phyloP scores from a whole-genome alignment of 768 basidiomycete species.

The Rhizopogon vesiculosus region DNA sequence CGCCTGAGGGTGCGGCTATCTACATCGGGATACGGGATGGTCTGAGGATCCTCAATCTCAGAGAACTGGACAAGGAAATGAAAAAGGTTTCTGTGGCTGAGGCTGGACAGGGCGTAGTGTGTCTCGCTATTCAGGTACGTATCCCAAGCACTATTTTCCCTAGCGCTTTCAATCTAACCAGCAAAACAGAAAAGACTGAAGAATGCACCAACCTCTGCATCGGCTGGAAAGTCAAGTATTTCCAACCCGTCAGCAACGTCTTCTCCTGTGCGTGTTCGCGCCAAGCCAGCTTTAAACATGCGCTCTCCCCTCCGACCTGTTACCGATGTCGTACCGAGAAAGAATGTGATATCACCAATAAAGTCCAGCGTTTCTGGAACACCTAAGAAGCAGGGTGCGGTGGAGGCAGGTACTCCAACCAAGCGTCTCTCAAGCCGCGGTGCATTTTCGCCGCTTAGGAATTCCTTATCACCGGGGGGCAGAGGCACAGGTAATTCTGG shows the following conservation, averaged over 20 bases:
- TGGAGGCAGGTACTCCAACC: not conserved
- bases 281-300: conserved; percentile 2
- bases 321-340: not conserved
- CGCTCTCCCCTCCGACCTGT: not conserved
- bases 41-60: conserved; percentile 59
- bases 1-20: conserved; percentile 62
- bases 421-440: not conserved
- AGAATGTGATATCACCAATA: conserved; percentile 8
- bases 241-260: conserved; percentile 10
- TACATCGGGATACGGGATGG: conserved; percentile 65
- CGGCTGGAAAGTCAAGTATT: not conserved
- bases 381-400: not conserved
- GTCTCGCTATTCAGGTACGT: conserved; percentile 55
- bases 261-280: conserved; percentile 4
- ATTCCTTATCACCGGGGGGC: not conserved
- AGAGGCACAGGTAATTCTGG: not conserved
- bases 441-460: conserved; percentile 6
- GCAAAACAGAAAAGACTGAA: conserved; percentile 14
- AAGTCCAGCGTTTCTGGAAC: conserved; percentile 3
- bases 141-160: not conserved
- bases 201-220: not conserved
- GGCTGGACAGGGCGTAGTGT: conserved; percentile 40
- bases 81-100: conserved; percentile 49
- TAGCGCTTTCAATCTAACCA: not conserved
- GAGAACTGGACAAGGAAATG: conserved; percentile 61